A percentile compares a stretch with the other conserved stretches of the same genome.
phyloP scores from a whole-genome alignment of 441 rosid genomes.

The Gossypium davidsonii region DNA sequence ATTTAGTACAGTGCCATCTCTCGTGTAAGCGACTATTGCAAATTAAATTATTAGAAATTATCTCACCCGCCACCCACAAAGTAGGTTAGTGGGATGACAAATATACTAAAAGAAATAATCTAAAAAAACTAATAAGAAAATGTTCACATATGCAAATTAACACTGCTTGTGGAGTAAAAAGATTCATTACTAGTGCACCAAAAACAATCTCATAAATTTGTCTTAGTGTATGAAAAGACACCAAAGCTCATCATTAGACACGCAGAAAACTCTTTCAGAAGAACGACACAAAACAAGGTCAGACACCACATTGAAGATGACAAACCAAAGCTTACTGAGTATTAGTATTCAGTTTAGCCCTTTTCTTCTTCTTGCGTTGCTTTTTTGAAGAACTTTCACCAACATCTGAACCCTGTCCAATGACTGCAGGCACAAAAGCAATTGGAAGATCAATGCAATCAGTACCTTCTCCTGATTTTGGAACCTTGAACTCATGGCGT shows the following conservation, averaged over 20 bases:
- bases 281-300: neutral
- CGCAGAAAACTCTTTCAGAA: neutral
- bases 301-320: neutral
- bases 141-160: neutral
- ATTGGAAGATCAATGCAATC: constrained; percentile 17
- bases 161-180: neutral
- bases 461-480: constrained; percentile 9
- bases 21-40: neutral
- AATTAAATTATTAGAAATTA: neutral
- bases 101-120: too few species aligned
- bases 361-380: constrained; percentile 21
- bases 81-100: too few species aligned
- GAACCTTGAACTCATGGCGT: constrained; percentile 10
- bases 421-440: constrained; percentile 20
- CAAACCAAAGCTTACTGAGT: constrained; percentile 22
- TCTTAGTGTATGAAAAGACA: neutral
- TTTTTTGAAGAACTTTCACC: constrained; percentile 17
- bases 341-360: constrained; percentile 21
- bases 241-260: neutral
- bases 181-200: neutral
- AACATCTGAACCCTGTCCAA: constrained; percentile 4
- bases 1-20: too few species aligned
- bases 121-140: neutral
- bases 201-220: too few species aligned
- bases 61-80: neutral